These are phyloP conservation scores for Alternaria gaisen DNA, from an alignment of 2,329 filamentous ascomycete genomes.

Conservation along the genomic window DNA sequence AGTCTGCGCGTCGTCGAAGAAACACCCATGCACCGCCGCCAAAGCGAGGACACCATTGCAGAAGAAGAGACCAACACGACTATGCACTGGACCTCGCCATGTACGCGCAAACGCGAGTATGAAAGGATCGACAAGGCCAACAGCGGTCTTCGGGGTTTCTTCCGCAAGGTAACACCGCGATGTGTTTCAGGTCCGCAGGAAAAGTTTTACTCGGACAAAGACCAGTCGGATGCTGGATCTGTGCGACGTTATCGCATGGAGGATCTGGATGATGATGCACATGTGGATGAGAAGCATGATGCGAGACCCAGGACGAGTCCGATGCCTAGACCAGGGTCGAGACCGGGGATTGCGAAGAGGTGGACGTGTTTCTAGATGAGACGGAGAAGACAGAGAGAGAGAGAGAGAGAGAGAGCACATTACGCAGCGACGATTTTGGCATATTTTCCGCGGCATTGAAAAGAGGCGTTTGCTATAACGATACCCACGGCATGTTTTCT, in stretches of 20 bases:
- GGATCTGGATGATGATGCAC: conserved; percentile 25
- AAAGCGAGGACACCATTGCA: not conserved
- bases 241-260: conserved; percentile 50
- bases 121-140: conserved; percentile 50
- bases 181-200: conserved; percentile 46
- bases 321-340: conserved; percentile 18
- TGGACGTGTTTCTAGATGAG: conserved; percentile 40
- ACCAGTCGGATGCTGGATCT: conserved; percentile 46
- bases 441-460: conserved; percentile 15
- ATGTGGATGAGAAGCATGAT: conserved; percentile 31
- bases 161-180: conserved; percentile 43
- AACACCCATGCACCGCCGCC: conserved; percentile 11
- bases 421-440: conserved; percentile 11
- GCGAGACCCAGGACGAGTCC: conserved; percentile 23
- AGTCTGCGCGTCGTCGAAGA: conserved; percentile 23
- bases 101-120: conserved; percentile 48
- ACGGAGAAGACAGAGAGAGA: not conserved
- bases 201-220: conserved; percentile 47
- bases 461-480: conserved; percentile 33
- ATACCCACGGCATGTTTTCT: conserved; percentile 40
- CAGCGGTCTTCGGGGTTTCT: conserved; percentile 47
- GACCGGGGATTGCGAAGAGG: conserved; percentile 24
- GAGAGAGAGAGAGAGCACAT: not conserved
- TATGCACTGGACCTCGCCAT: conserved; percentile 51
- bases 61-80: conserved; percentile 37